Percentiles rank a stretch among this genome's conserved stretches.
phyloP scores from a whole-genome alignment of 371 early-diverging fungal genomes.

The Gilbertella persicaria region DNA sequence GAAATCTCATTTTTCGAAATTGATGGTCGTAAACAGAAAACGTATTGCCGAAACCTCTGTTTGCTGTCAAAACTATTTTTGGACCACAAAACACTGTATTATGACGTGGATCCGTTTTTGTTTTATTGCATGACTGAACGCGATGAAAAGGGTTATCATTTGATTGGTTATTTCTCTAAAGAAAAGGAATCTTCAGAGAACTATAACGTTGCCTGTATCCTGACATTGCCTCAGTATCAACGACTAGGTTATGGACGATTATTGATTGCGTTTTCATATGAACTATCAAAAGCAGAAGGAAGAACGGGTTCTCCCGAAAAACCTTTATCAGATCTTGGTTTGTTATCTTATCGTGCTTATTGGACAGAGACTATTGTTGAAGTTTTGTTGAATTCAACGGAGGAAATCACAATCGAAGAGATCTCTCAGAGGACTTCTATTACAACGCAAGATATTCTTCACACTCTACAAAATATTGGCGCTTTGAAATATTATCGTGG shows the following conservation, averaged over 20 bases:
- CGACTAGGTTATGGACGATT: conserved; percentile 97
- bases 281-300: conserved; percentile 95
- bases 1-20: conserved; percentile 91
- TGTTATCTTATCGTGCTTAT: conserved; percentile 94
- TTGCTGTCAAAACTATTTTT: conserved; percentile 95
- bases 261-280: conserved; percentile 97
- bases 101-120: conserved; percentile 99
- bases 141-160: conserved; percentile 83
- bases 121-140: conserved; percentile 94
- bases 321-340: conserved; percentile 98
- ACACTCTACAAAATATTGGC: conserved; percentile 90
- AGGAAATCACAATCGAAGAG: conserved; percentile 76
- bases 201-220: conserved; percentile 99
- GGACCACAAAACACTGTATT: conserved; percentile 99
- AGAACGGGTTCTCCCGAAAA: conserved; percentile 98
- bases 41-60: conserved; percentile 89
- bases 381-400: conserved; percentile 49
- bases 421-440: conserved; percentile 89
- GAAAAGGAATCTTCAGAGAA: conserved; percentile 97
- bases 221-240: conserved; percentile 98
- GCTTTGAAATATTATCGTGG: conserved; percentile 95
- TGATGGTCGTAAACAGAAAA: conserved; percentile 84
- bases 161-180: conserved; percentile 99
- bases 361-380: conserved; percentile 91
- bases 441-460: conserved; percentile 92